Evolutionary conservation across 2,329 filamentous ascomycete species (phyloP).

Genomic region (Fusarium sp.): DNA sequence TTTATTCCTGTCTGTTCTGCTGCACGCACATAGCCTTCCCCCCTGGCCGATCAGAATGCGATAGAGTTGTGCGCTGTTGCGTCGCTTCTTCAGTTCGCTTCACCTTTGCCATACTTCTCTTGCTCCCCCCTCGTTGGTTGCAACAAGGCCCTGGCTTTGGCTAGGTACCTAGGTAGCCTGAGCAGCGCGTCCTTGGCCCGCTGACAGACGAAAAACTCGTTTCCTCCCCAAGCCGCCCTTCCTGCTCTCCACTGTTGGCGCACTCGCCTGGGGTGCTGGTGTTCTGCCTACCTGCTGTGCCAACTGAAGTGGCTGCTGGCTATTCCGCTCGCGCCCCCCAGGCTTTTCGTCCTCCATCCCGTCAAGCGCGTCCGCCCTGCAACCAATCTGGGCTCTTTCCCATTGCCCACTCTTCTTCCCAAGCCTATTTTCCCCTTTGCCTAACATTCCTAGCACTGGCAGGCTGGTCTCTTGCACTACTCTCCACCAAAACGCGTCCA

Average conservation of each 20-base stretch:
- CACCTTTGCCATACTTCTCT: constrained; percentile 36
- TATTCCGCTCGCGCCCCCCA: constrained; percentile 23
- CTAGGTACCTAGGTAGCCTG: constrained; percentile 25
- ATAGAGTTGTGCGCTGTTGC: constrained; percentile 36
- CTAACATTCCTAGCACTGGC: constrained; percentile 32
- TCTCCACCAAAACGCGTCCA: constrained; percentile 55
- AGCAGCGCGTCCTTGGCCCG: constrained; percentile 21
- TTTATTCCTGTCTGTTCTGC: constrained; percentile 36
- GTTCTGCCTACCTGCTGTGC: constrained; percentile 1
- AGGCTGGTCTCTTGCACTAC: constrained; percentile 49
- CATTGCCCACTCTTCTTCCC: constrained; percentile 34
- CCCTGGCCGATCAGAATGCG: constrained; percentile 25
- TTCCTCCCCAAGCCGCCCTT: constrained; percentile 17
- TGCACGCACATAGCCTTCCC: constrained; percentile 27
- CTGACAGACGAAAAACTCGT: constrained; percentile 50
- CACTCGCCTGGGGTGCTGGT: constrained; percentile 21
- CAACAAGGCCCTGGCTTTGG: constrained; percentile 15
- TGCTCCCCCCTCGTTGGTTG: constrained; percentile 19
- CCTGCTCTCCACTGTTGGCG: constrained; percentile 38
- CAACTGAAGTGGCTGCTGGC: constrained; percentile 25
- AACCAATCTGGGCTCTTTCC: constrained; percentile 39
- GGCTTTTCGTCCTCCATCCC: constrained; percentile 40
- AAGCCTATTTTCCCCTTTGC: constrained; percentile 25
- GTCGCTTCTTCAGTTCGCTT: constrained; percentile 36
- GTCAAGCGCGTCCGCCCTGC: constrained; percentile 41